A percentile compares a stretch with the other conserved stretches of the same genome.
phyloP scores from a whole-genome alignment of 2,329 filamentous ascomycete genomes.

The Dactylellina leptospora region DNA sequence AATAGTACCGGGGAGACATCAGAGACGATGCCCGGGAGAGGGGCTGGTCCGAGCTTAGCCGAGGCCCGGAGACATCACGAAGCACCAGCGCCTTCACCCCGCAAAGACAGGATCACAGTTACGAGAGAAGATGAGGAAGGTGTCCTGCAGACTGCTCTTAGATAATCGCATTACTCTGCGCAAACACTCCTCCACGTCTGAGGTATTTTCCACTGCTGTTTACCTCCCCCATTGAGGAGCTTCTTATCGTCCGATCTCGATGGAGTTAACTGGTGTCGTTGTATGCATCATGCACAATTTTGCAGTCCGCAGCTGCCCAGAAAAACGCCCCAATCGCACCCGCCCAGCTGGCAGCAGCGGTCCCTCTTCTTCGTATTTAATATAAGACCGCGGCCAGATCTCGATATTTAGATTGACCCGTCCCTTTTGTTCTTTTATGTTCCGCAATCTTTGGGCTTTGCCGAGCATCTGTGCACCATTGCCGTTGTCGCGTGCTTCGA shows the following conservation, averaged over 20 bases:
- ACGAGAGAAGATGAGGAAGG: constrained; percentile 26
- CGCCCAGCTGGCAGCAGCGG: not conserved
- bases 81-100: constrained; percentile 1
- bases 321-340: constrained; percentile 1
- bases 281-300: not conserved
- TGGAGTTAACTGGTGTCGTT: no score
- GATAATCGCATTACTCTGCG: not conserved
- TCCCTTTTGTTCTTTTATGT: constrained; percentile 19
- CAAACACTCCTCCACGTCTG: not conserved
- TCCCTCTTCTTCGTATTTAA: not conserved
- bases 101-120: not conserved
- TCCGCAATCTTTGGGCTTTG: constrained; percentile 30
- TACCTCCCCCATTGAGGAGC: constrained; percentile 43
- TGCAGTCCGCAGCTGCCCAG: constrained; percentile 13
- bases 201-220: constrained; percentile 23
- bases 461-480: constrained; percentile 12
- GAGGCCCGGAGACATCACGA: constrained; percentile 10
- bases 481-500: constrained; percentile 25
- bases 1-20: not conserved
- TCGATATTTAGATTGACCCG: not conserved
- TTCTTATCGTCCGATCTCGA: constrained; percentile 19
- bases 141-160: constrained; percentile 6
- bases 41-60: constrained; percentile 43
- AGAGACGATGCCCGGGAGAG: constrained; percentile 44
- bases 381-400: not conserved